phyloP scores from a whole-genome alignment of 169 alveolate species.

The Eimeria zaria region DNA sequence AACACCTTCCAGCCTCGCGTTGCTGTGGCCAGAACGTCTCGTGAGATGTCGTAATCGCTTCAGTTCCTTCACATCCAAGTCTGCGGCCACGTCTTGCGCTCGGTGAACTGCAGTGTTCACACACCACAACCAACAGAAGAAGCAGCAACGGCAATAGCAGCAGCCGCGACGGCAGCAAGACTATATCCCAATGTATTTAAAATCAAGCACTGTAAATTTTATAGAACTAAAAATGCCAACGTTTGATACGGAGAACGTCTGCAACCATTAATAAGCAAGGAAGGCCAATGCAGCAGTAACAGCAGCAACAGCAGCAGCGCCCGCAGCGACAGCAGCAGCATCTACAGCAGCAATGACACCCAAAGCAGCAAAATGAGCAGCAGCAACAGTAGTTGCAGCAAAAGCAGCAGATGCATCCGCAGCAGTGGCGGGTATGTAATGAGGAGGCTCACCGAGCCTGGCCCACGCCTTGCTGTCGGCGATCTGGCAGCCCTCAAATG shows the following conservation, averaged over 20 bases:
- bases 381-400: neutral
- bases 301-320: no score
- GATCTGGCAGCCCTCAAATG: conserved; percentile 30
- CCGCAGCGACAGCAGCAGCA: neutral
- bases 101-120: conserved; percentile 52
- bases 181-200: no score
- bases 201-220: no score
- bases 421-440: no score
- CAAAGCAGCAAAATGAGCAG: neutral
- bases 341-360: neutral
- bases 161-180: neutral
- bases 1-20: conserved; percentile 75
- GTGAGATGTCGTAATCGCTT: conserved; percentile 17
- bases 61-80: conserved; percentile 64
- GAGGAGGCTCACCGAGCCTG: conserved; percentile 62
- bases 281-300: neutral
- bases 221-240: no score
- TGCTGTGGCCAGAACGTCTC: conserved; percentile 69
- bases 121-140: neutral
- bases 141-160: neutral
- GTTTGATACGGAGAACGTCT: no score
- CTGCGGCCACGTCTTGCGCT: conserved; percentile 66
- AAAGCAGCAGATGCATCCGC: neutral
- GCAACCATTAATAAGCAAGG: neutral
- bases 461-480: conserved; percentile 76